Evolutionary conservation across 176 grass and related monocot species (phyloP), one percentile per base, ranked within the genome.

Genomic region (Aegilops longissima): DNA sequence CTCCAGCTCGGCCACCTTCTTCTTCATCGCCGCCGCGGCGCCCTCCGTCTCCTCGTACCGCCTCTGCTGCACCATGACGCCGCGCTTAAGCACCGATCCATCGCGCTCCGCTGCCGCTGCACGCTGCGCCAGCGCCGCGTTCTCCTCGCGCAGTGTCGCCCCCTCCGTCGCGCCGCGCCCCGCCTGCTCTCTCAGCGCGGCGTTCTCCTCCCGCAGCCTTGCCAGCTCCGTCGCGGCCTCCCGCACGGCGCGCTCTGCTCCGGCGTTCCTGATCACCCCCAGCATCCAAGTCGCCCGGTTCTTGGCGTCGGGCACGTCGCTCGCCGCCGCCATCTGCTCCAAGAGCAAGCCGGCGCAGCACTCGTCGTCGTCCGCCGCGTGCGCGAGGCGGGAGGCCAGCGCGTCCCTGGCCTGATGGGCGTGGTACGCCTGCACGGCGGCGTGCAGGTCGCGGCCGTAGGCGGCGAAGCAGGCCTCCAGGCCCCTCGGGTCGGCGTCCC

Each of bases 1-100:
- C 87, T 73, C 30, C 17, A 89, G 67, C 76, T 73, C 82, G 4
- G 40, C 74, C 76, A 58, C 82, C 76, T 66, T 65, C 67, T 58
- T 79, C 76, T 5, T 84, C 6, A 44, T 44, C 58, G 36, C 82
- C 87, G 7, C n/a, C 3, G 34, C 44, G 4, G n/a, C 67, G 24
- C 42, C 76, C 58, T 38, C 44, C 30, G 6, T 8, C 76, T 80
- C 82, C 58, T 89, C 82, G 30, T 54, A 47, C 12, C 17, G 29
- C 39, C 12, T 6, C 25, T 71, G 49, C 12, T 61, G 36, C 73
- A 2, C 23, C 12, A 73, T 33, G 73, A 70, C 80, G 64, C 9
- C 87, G 30, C 58, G 81, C 76, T 67, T 56, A 14, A 81, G 58
- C 40, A 38, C 78, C 6, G 68, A 45, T 3, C 59, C 58, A n/a